Conservation (phyloP, 2,329 filamentous ascomycete genomes). For the Didymella arachidicola region DNA sequence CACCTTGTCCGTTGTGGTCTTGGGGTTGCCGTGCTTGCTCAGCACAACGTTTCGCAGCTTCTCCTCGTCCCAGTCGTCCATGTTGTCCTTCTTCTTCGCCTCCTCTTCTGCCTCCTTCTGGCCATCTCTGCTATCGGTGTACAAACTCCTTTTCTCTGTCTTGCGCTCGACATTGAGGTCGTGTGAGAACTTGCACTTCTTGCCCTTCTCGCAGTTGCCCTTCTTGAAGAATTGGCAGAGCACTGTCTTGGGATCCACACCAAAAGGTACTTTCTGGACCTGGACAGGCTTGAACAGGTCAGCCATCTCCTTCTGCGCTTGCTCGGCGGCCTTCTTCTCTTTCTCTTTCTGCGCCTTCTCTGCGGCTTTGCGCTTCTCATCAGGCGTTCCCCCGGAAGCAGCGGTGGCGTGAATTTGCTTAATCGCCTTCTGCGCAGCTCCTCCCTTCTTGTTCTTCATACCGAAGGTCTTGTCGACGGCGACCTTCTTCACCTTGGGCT, state of each 20-base stretch:
- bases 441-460: conserved; percentile 99
- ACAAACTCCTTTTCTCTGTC: conserved; percentile 89
- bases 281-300: conserved; percentile 91
- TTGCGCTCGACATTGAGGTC: conserved; percentile 89
- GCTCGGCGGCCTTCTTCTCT: conserved; percentile 90
- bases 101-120: conserved; percentile 75
- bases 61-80: conserved; percentile 97
- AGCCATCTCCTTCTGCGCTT: conserved; percentile 79
- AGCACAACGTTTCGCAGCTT: conserved; percentile 89
- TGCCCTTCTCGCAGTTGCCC: conserved; percentile 91
- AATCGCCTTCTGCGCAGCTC: conserved; percentile 87
- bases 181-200: conserved; percentile 97
- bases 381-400: conserved; percentile 72
- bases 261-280: conserved; percentile 96
- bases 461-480: conserved; percentile 98
- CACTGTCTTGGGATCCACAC: conserved; percentile 97
- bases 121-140: conserved; percentile 79
- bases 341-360: conserved; percentile 73
- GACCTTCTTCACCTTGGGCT: conserved; percentile 64
- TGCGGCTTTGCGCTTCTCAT: conserved; percentile 81
- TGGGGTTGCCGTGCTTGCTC: conserved; percentile 97
- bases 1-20: conserved; percentile 95
- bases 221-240: conserved; percentile 98
- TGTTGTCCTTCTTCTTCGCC: conserved; percentile 87
- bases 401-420: conserved; percentile 75